Evolutionary conservation across 306 rosid species (phyloP).

Genomic region (Vachellia pachyceras): DNA sequence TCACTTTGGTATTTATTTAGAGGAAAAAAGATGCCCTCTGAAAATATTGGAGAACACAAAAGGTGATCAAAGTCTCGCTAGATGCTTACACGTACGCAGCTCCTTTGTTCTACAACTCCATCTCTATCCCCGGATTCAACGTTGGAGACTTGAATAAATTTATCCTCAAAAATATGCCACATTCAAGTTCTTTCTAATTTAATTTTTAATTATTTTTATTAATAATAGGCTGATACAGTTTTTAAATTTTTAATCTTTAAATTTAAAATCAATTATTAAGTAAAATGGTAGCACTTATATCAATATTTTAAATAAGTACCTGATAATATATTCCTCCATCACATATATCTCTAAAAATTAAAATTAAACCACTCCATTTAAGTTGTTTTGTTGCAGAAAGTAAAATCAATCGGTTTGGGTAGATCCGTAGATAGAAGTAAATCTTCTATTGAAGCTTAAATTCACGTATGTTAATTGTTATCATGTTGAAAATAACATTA

Average conservation of each 20-base stretch:
- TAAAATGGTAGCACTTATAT: no score
- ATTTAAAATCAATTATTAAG: no score
- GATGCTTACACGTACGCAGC: conserved; percentile 13
- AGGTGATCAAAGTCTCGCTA: not conserved
- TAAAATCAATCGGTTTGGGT: no score
- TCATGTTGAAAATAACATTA: not conserved
- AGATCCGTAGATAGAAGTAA: no score
- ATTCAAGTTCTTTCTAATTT: not conserved
- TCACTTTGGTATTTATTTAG: not conserved
- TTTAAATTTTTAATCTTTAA: no score
- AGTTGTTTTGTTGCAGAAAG: not conserved
- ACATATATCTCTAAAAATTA: no score
- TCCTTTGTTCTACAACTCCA: not conserved
- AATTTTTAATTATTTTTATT: not conserved
- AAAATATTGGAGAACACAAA: not conserved
- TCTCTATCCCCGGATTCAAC: not conserved
- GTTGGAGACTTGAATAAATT: not conserved
- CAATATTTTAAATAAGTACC: no score
- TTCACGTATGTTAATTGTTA: not conserved
- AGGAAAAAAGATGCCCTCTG: not conserved
- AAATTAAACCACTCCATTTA: not conserved
- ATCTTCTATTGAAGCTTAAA: not conserved
- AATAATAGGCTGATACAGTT: no score
- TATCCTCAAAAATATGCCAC: not conserved
- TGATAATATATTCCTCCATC: no score